phyloP scores from a whole-genome alignment of 2,329 filamentous ascomycete species.

The Lojkania enalia region DNA sequence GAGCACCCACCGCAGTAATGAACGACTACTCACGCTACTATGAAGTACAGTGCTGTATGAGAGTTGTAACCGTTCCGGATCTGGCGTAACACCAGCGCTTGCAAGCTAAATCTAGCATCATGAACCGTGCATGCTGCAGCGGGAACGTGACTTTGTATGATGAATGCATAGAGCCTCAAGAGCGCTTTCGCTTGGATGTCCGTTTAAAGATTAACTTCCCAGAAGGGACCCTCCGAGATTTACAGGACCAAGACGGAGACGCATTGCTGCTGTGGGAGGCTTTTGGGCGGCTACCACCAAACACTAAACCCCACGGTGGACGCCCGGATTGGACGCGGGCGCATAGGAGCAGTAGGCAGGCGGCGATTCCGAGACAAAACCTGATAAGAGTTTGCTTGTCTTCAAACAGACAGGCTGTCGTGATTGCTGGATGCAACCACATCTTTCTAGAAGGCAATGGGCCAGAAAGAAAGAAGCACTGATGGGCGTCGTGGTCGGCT shows the following conservation, averaged over 20 bases:
- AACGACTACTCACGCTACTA: background rate
- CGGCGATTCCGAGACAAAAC: slow-evolving; percentile 26
- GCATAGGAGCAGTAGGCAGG: slow-evolving; percentile 14
- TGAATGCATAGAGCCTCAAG: slow-evolving; percentile 36
- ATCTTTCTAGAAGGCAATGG: slow-evolving; percentile 27
- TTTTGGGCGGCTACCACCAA: slow-evolving; percentile 10
- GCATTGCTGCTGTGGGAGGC: slow-evolving; percentile 10
- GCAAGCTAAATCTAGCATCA: slow-evolving; percentile 26
- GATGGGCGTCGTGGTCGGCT: slow-evolving; percentile 11
- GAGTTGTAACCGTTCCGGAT: slow-evolving; percentile 18
- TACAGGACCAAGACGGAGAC: slow-evolving; percentile 16
- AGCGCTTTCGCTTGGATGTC: slow-evolving; percentile 23
- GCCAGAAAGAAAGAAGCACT: slow-evolving; percentile 13
- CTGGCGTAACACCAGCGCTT: slow-evolving; percentile 34
- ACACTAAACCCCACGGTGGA: slow-evolving; percentile 14
- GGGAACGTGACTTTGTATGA: slow-evolving; percentile 16
- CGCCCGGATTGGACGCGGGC: slow-evolving; percentile 20
- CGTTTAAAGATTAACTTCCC: slow-evolving; percentile 10
- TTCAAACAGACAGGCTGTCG: slow-evolving; percentile 18
- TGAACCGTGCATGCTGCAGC: slow-evolving; percentile 27
- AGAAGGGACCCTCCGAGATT: slow-evolving; percentile 8
- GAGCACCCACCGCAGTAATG: background rate
- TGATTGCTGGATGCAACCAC: slow-evolving; percentile 17
- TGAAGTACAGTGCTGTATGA: background rate
- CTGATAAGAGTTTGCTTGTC: slow-evolving; percentile 16